Percentiles rank a stretch among this genome's conserved stretches.
Conservation (phyloP, 2,329 filamentous ascomycete genomes). For the Fusarium sp. region DNA sequence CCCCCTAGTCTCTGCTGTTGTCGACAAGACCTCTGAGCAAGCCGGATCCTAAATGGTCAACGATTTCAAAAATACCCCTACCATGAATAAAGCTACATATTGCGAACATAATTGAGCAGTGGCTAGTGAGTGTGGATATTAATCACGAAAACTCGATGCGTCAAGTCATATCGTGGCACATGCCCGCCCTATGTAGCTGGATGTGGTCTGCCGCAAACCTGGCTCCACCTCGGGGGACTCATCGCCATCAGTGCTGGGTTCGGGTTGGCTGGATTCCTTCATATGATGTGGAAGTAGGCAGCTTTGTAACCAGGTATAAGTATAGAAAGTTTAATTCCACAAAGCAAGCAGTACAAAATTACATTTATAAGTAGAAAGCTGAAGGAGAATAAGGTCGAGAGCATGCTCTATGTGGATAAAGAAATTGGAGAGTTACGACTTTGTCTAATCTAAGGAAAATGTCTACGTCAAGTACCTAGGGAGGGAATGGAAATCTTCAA, state of each 20-base stretch:
- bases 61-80: background rate
- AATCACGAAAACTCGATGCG: background rate
- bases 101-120: background rate
- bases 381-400: background rate
- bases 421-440: background rate
- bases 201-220: no score
- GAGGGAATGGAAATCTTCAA: background rate
- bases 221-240: no score
- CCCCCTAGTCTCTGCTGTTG: background rate
- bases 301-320: no score
- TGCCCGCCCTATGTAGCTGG: background rate
- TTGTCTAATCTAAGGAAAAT: background rate
- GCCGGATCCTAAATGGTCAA: background rate
- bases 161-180: background rate
- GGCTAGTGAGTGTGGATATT: background rate
- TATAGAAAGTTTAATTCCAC: no score
- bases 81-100: background rate
- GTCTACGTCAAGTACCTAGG: background rate
- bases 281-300: no score
- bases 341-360: no score
- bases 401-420: background rate
- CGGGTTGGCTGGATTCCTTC: no score
- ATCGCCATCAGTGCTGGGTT: no score
- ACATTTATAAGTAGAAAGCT: no score
- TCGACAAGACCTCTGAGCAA: background rate